Base-by-base conservation (phyloP, 2,329 filamentous ascomycete genomes). In the Claviceps quebecensis region DNA sequence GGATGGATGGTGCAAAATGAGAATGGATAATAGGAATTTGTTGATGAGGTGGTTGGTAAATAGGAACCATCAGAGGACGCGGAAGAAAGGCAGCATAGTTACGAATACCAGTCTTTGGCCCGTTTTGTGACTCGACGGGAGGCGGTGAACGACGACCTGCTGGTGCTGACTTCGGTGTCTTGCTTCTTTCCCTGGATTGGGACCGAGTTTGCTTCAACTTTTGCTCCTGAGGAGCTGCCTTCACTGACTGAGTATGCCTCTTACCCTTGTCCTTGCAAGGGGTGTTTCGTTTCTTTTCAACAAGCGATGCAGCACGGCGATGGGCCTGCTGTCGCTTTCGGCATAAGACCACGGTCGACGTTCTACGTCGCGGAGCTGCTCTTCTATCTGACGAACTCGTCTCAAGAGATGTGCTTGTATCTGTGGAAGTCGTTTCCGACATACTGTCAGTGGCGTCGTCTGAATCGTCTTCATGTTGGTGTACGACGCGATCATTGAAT, bases 301-400 rank as follows among this genome's bases (percentile, higher is more conserved):
- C 14, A 11, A 43, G 19, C 36, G 41, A 46, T 26, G 26, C 19
- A 19, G 26, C 16, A 19, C 23, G 41, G 23, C 51, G 3, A 6
- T 37, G 36, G 37, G 43, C 36, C 4, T 52, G 47, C 36, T 49
- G 51, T 47, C 47, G 41, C 43, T 49, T 52, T 26, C 17, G 44
- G 7, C 26, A 43, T 5, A 45, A 34, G 6, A 17, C 47, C 22
- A 8, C 16, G 13, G 29, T 14, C 17, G 8, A 44, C 13, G n/a
- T n/a, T 39, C n/a, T 48, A 14, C 6, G 7, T 36, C 26, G 6
- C 4, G 39, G 22, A 43, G 23, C 23, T 36, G 47, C 13, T 14
- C 26, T 36, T 44, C 26, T 39, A 6, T 37, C 13, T 11, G 39
- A 23, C 11, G 40, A 17, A 44, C 17, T 37, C 17, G 39, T 37